phyloP scores from a whole-genome alignment of 768 basidiomycete species.

The Suillus hirtellus region DNA sequence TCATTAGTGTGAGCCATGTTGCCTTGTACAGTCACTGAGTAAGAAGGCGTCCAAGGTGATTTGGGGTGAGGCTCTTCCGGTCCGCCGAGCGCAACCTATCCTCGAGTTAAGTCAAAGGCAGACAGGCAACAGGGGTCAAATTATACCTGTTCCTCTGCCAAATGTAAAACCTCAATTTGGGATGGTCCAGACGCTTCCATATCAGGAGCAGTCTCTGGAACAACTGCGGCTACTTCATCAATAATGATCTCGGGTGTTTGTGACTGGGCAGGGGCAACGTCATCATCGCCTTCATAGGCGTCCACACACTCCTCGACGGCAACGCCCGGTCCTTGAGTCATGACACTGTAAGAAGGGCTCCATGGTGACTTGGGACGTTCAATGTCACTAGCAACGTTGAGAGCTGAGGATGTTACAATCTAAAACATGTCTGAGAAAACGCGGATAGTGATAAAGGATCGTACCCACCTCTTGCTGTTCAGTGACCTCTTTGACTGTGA shows the following conservation, averaged over 20 bases:
- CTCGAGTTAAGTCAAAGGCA: not conserved
- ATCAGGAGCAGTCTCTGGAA: not conserved
- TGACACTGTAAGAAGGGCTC: slow-evolving; percentile 56
- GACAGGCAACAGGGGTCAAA: not conserved
- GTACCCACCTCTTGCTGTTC: slow-evolving; percentile 1
- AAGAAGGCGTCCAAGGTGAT: slow-evolving; percentile 42
- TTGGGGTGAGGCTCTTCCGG: slow-evolving; percentile 8
- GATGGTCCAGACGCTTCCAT: not conserved
- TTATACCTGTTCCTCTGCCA: not conserved
- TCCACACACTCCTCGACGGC: slow-evolving; percentile 14
- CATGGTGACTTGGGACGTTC: slow-evolving; percentile 53
- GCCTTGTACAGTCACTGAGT: slow-evolving; percentile 43
- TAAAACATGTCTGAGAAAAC: slow-evolving; percentile 1
- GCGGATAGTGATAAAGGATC: not conserved
- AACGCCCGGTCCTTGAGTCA: slow-evolving; percentile 39
- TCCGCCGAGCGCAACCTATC: not conserved
- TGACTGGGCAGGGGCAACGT: not conserved
- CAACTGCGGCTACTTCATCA: slow-evolving; percentile 5
- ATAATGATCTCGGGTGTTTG: slow-evolving; percentile 8
- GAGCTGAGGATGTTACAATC: not conserved
- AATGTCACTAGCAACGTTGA: slow-evolving; percentile 20
- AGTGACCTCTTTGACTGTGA: slow-evolving; percentile 1
- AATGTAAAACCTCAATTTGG: not conserved
- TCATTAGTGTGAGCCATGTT: slow-evolving; percentile 22
- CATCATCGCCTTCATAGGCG: not conserved